Percentiles rank a stretch among this genome's conserved stretches.
Evolutionary conservation across 331 rosid species (phyloP).

Genomic region (Malus hybrid): DNA sequence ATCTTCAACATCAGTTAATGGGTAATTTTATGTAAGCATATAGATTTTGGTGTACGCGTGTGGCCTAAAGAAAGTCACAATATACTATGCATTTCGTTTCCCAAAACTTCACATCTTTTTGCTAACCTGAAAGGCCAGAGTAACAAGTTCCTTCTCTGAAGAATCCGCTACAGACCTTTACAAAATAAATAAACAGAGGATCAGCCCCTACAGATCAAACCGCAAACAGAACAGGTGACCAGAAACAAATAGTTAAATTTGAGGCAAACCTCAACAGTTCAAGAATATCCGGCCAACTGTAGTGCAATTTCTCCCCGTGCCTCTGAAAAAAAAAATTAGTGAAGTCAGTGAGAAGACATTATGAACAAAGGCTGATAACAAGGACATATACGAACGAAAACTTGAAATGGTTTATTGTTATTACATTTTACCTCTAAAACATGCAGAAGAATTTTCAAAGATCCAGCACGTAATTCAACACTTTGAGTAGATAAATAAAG

Average conservation of each 20-base stretch:
- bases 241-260: constrained; percentile 6
- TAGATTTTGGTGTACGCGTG: neutral
- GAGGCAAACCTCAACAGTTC: constrained; percentile 84
- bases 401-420: constrained; percentile 14
- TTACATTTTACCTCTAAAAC: constrained; percentile 69
- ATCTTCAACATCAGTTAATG: too few relatives aligned
- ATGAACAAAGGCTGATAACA: constrained; percentile 13
- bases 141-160: constrained; percentile 85
- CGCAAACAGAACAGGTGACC: constrained; percentile 1
- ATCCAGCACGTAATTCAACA: constrained; percentile 69
- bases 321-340: constrained; percentile 45
- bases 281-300: constrained; percentile 88
- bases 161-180: constrained; percentile 88
- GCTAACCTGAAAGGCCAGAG: constrained; percentile 93
- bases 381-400: constrained; percentile 15
- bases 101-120: constrained; percentile 10
- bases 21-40: neutral
- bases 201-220: constrained; percentile 4
- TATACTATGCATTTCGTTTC: neutral
- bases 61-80: neutral
- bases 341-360: constrained; percentile 10
- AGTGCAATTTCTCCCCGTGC: constrained; percentile 80
- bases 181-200: constrained; percentile 19
- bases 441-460: constrained; percentile 93
- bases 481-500: constrained; percentile 74